Evolutionary conservation across 2,329 filamentous ascomycete genomes (phyloP), one percentile per base, ranked within the genome.

Genomic region (Aspergillus sp.): DNA sequence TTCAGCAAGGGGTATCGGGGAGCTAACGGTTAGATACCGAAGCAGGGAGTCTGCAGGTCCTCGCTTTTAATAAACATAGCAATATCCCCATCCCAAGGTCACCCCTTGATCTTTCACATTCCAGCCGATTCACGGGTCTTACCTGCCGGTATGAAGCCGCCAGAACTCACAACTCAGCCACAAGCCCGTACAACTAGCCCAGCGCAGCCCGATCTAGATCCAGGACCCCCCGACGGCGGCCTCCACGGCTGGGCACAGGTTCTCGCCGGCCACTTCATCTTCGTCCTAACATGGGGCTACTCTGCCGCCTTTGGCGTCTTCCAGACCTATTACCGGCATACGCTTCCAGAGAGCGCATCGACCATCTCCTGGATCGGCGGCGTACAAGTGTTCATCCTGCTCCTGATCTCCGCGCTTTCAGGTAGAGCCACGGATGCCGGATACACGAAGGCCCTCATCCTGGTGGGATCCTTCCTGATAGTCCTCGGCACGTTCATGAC

Each of bases 321-420:
- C 60, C 78, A 82, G 68, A 68, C 71, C 14, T 79, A 80, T 66
- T 81, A 82, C 60, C 69, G 72, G 3, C 67, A 67, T 5, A 55
- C 66, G 0, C 67, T 80, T 7, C 39, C 66, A 1, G 65, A 67
- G 2, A 62, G 73, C 1, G 70, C 75, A 1, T 76, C 75, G 1
- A 67, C 72, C 29, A 75, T 81, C 29, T 78, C 78, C 20, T 81
- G 78, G 80, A 72, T 82, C n/a, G 78, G 79, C n/a, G 70, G 70
- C n/a, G 65, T 79, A 14, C 77, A 81, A 62, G 70, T 80, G 39
- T 81, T 80, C 62, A 68, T 80, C n/a, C 66, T 80, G 11, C 78
- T 78, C 63, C 75, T 79, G 59, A 66, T 80, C 7, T 76, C 77
- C 2, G 76, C 73, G 4, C 75, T 80, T 49, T 76, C 77, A 4